These are phyloP conservation scores for Isoetes taiwanensis DNA, from an alignment of 75 land plant genomes.

Conservation along the genomic window DNA sequence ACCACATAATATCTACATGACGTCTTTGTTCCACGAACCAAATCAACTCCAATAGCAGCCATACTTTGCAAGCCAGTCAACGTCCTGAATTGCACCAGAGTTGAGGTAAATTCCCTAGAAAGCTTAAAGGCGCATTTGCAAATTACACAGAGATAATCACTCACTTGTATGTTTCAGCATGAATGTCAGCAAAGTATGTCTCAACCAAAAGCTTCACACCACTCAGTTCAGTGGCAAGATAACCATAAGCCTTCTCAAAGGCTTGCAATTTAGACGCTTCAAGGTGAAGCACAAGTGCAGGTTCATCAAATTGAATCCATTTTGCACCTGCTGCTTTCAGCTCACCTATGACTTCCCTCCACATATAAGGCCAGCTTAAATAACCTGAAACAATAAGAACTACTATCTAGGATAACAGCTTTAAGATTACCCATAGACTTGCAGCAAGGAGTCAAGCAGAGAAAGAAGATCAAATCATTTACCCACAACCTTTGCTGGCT, in stretches of 20 bases:
- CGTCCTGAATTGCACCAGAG: no score
- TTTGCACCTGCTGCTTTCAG: constrained; percentile 2
- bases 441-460: not conserved
- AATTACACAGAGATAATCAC: not conserved
- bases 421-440: not conserved
- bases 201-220: constrained; percentile 2
- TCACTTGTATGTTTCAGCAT: not conserved
- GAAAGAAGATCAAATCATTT: not conserved
- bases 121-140: no score
- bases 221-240: not conserved
- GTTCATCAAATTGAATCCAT: constrained; percentile 8
- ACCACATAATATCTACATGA: no score
- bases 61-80: no score
- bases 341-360: not conserved
- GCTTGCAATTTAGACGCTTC: not conserved
- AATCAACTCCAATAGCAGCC: no score
- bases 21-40: no score
- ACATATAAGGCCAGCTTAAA: no score
- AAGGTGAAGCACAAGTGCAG: not conserved
- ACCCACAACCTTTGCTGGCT: not conserved
- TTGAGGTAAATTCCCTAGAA: no score
- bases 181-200: constrained; percentile 4
- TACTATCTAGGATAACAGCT: not conserved
- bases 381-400: no score
- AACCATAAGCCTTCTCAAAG: not conserved